Evolutionary conservation across 192 early-diverging fungal genomes (phyloP), one percentile per base, ranked within the genome.

Genomic region (Phycomyces blakesleeanus): DNA sequence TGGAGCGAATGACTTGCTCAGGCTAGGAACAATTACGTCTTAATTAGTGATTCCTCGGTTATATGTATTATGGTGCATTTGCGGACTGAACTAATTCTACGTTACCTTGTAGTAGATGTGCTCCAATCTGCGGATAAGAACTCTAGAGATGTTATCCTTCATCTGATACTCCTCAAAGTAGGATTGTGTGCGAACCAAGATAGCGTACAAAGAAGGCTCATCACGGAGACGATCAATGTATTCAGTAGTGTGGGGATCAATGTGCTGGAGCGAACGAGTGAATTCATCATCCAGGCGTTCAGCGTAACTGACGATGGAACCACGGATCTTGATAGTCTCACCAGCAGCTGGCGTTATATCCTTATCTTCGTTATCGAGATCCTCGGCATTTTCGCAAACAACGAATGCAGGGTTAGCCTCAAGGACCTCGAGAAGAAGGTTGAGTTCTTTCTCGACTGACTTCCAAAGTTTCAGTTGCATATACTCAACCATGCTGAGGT

Each of bases 201-300:
- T 80, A 39, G 85, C 83, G 65, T 98, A 99, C 34, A 97, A 77
- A 18, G 82, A 70, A 27, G 89, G 87, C 59, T 98, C 91, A 76
- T 98, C 95, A 57, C 88, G 83, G 64, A 99, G 86, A 53, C 97
- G 89, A 61, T 90, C 92, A 60, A 98, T 85, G 67, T 98, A 99
- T 64, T 99, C 95, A 55, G 90, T 89, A 39, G 95, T 92, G 74
- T 97, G 94, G 59, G 96, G 96, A 79, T 99, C 97, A 69, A 95
- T 95, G 71, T 87, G 86, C 73, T 96, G 95, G 47, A 99, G 84
- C 25, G 94, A 91, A 76, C 92, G 91, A 65, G 85, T 91, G 77
- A 97, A 99, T 79, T 99, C 97, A 60, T 98, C 95, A 77, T 97
- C 94, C 42, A 98, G 78, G 26, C 96, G 89, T 64, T 99, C 97